Base-by-base conservation (phyloP, 2,329 filamentous ascomycete genomes). In the Phoma sp. region DNA sequence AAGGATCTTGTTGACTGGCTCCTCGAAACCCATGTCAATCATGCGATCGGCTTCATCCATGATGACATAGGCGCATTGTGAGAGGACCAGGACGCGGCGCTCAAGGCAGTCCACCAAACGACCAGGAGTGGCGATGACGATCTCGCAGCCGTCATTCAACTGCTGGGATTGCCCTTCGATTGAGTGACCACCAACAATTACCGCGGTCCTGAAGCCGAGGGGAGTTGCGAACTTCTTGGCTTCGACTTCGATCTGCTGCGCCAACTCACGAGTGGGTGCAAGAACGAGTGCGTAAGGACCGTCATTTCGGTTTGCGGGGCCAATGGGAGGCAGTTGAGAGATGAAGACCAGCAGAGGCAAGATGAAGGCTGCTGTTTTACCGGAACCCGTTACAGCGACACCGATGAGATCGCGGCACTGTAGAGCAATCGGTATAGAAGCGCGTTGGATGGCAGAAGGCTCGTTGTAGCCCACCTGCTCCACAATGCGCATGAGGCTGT, bases 31-130 rank as follows among this genome's bases (percentile, higher is more conserved):
- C 57, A 98, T 86, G 72, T 99, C 95, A 61, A 99, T 96, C 95
- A 99, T 99, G 50, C 93, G 90, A 78, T 99, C 95, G 33, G 95
- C 95, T 83, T 99, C 95, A 74, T 99, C 95, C 93, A 99, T 97
- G 77, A 99, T 96, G 52, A 98, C 86, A 77, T 98, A 98, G 78
- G 93, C 96, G 76, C 95, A 98, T 77, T 98, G 95, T n/a, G 87
- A 88, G 42, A 98, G 84, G 1, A 99, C 93, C 2, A 98, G 82
- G 27, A 98, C 86, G 30, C 93, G 88, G 14, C 95, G 86, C 75
- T 99, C 95, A 65, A 99, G 95, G 76, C 93, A 98, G 79, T 99
- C 95, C 7, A 98, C 90, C 0, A 99, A 84, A 83, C 95, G 93
- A 78, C 95, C 95, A 0, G 95, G 95, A 0, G 95, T 99, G n/a